These are phyloP conservation scores for Clathrospora elynae DNA, from an alignment of 2,329 filamentous ascomycete genomes.

Conservation along the genomic window DNA sequence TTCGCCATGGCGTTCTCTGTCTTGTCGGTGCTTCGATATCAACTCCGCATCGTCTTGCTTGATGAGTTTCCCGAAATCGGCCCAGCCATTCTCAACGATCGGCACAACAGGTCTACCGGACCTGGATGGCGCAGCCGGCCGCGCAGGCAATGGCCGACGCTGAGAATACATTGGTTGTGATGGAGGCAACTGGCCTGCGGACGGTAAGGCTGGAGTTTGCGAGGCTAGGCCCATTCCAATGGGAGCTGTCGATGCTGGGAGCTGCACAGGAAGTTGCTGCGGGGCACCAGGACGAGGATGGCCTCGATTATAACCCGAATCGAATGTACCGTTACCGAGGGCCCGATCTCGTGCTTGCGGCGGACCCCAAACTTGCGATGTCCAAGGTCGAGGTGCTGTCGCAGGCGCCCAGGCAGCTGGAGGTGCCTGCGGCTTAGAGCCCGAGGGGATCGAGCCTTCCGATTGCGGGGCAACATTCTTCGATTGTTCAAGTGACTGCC, in stretches of 20 bases:
- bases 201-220: slow-evolving; percentile 23
- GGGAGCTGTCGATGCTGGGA: slow-evolving; percentile 30
- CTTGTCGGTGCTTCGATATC: slow-evolving; percentile 31
- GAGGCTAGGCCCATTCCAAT: slow-evolving; percentile 30
- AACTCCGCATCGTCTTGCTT: slow-evolving; percentile 36
- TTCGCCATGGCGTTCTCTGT: slow-evolving; percentile 36
- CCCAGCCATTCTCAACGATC: slow-evolving; percentile 39
- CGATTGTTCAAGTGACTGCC: slow-evolving; percentile 22
- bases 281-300: slow-evolving; percentile 48
- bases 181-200: slow-evolving; percentile 21
- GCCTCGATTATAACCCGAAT: slow-evolving; percentile 62
- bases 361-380: slow-evolving; percentile 72
- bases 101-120: slow-evolving; percentile 38
- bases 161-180: slow-evolving; percentile 32
- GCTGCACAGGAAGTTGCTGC: slow-evolving; percentile 35
- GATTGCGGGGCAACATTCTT: slow-evolving; percentile 23
- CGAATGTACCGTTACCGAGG: slow-evolving; percentile 79
- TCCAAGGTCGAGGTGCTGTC: slow-evolving; percentile 37
- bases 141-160: slow-evolving; percentile 18
- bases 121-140: slow-evolving; percentile 20
- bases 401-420: slow-evolving; percentile 35
- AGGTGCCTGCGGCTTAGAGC: slow-evolving; percentile 34
- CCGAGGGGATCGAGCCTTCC: slow-evolving; percentile 22
- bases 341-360: slow-evolving; percentile 69
- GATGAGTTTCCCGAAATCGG: slow-evolving; percentile 40